Base-by-base conservation (phyloP, 2,329 filamentous ascomycete species). In the Hawksworthiomyces lignivorus region DNA sequence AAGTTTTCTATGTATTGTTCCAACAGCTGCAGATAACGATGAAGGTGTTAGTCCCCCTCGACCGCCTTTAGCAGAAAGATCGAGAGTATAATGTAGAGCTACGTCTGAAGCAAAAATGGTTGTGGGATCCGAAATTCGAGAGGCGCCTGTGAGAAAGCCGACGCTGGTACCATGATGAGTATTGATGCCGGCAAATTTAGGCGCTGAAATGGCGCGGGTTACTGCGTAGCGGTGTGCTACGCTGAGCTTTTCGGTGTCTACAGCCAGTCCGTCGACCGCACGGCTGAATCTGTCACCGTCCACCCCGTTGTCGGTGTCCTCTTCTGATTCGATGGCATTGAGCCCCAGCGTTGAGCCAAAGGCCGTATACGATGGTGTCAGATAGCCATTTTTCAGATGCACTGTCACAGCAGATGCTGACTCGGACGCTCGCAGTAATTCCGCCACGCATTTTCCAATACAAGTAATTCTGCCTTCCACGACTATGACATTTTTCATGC, bases 281-380 rank as follows among this genome's bases (percentile, higher is more conserved):
- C 77, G 69, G 32, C 72, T 75, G 51, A 82, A 80, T 6, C 62
- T 53, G 0, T 63, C 56, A 0, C 59, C 56, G 44, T 62, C 65
- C 1, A 12, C 24, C 24, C 73, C 73, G 45, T 76, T 75, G 47
- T 75, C 72, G 1, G 69, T 73, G 33, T 63, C 61, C 8, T 62
- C 54, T 47, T 84, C 80, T 4, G 67, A 66, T 42, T 74, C 70
- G 41, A 85, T 83, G 39, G 75, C 78, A 46, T 73, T 73, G 7
- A 85, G 66, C 1, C 81, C 81, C 1, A 85, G 59, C 2, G 63
- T 63, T 5, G 76, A 73, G 1, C 72, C 78, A 20, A 82, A 75
- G 2, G 73, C 75, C 5, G 75, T 79, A 46, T 82, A 70, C 1
- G 76, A 66, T 7, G 72, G 64, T 7, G 73, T 72, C 15, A 84